Evolutionary conservation across 257 asterid genomes (phyloP), one percentile per base, ranked within the genome.

Genomic region (Solanum habrochaites): DNA sequence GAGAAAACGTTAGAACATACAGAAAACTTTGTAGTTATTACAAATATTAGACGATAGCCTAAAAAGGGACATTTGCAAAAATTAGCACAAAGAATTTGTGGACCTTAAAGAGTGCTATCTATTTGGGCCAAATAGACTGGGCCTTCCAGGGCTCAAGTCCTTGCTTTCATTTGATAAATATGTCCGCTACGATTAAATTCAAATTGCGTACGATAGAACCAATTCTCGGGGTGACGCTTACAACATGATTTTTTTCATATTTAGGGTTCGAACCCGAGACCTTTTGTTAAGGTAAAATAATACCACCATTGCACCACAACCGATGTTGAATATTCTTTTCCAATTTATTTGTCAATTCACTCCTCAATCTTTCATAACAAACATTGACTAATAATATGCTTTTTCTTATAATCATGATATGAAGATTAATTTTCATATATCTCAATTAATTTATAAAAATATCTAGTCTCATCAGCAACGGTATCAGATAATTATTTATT

Each of bases 211-310:
- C 2, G 1, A 0, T 13, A 43, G 5, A 4, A 13, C 0, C 4
- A 11, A 43, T 43, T 43, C 5, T 43, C 14, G 1, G 2, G 25
- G 25, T 20, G 66, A 8, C 5, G 5, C 66, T 58, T 25, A 0
- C 1, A 58, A 20, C 1, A 58, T 0, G 0, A 58, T 58, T 58
- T 58, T 58, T 1, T 58, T 2, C 66, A 20, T 58, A 20, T 9
- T 0, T 0, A 58, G 11, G 4, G 5, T 1, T 56, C 2, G 1
- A 58, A 58, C 0, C 5, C 2, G 14, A 58, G 0, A 58, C 2
- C 0, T 58, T 25, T 8, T 20, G 4, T 20, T 42, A 42, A 42
- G 45, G 12, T 58, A 11, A 58, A 58, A 0, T 1, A 20, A 10
- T 58, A 2, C 1, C 25, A 58, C 25, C 12, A 58, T 2, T 58